A percentile compares a stretch with the other conserved stretches of the same genome.
Conservation (phyloP, 768 basidiomycete species). For the Coprinopsis strossmayeri region DNA sequence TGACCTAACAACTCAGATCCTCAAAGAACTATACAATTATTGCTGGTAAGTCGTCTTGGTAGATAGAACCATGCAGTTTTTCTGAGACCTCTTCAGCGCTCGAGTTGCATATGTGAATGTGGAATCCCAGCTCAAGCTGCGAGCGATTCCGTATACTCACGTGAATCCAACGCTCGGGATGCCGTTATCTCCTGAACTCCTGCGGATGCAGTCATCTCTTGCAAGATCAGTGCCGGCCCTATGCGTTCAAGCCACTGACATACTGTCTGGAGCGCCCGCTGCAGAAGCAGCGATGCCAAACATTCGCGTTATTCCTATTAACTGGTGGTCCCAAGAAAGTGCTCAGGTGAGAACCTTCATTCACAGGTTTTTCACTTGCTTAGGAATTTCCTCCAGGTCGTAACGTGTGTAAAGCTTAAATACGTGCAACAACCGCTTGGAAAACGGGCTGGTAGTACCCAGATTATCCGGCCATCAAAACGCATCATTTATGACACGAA, state of each 20-base stretch:
- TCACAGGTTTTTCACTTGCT: constrained; percentile 1
- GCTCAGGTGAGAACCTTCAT: constrained; percentile 39
- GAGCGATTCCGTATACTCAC: constrained; percentile 70
- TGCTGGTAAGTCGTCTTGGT: constrained; percentile 58
- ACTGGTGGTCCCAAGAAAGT: constrained; percentile 86
- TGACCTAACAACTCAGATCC: constrained; percentile 61
- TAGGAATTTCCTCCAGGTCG: constrained; percentile 40
- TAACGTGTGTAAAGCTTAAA: constrained; percentile 87
- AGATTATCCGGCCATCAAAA: constrained; percentile 77
- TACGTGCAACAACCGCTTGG: constrained; percentile 85
- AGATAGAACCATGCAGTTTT: background rate
- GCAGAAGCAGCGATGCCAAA: constrained; percentile 92
- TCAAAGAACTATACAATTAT: constrained; percentile 79
- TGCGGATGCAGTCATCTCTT: constrained; percentile 63
- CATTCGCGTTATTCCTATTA: constrained; percentile 80
- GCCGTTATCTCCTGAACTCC: constrained; percentile 37
- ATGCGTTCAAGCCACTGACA: constrained; percentile 75
- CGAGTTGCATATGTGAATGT: constrained; percentile 88
- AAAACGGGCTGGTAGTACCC: constrained; percentile 47
- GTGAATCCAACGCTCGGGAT: constrained; percentile 52
- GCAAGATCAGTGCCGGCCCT: constrained; percentile 76
- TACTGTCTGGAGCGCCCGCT: constrained; percentile 77
- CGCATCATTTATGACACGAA: constrained; percentile 86
- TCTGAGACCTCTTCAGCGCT: constrained; percentile 42
- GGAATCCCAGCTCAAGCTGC: constrained; percentile 80